phyloP scores from a whole-genome alignment of 495 filamentous ascomycete genomes.

The Pseudomonodictys pantanalensis region DNA sequence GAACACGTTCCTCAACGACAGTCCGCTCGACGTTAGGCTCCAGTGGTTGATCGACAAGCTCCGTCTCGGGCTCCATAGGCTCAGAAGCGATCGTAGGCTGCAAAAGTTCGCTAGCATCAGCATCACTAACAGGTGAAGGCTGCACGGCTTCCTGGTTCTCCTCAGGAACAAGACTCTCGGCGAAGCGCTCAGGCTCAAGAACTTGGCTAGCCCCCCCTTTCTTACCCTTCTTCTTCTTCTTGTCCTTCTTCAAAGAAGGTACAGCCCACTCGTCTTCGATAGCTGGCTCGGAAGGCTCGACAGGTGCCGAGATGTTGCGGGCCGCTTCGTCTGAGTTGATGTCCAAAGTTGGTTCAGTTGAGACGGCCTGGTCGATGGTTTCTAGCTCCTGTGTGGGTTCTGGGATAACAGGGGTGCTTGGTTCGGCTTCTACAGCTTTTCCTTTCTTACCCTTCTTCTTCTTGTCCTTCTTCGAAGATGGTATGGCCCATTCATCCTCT shows the following conservation, averaged over 20 bases:
- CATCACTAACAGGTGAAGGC: no score
- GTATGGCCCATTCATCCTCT: slow-evolving; percentile 6
- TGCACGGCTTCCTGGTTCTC: no score
- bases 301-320: neutral
- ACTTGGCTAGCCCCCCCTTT: neutral
- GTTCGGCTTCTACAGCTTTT: slow-evolving; percentile 9
- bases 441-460: slow-evolving; percentile 23
- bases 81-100: neutral
- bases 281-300: neutral
- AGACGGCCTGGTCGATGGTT: neutral
- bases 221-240: slow-evolving; percentile 18
- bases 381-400: neutral
- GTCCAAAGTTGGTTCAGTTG: neutral
- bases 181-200: neutral
- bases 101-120: neutral
- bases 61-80: neutral
- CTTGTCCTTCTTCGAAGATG: neutral
- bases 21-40: no score
- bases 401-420: neutral
- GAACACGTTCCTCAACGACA: no score
- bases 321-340: neutral
- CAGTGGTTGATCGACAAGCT: no score
- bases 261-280: slow-evolving; percentile 7
- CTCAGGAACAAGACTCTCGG: neutral
- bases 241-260: neutral